Percentiles rank a stretch among this genome's conserved stretches.
phyloP scores from a whole-genome alignment of 1,284 basidiomycete species.

The Peniophora sp. region DNA sequence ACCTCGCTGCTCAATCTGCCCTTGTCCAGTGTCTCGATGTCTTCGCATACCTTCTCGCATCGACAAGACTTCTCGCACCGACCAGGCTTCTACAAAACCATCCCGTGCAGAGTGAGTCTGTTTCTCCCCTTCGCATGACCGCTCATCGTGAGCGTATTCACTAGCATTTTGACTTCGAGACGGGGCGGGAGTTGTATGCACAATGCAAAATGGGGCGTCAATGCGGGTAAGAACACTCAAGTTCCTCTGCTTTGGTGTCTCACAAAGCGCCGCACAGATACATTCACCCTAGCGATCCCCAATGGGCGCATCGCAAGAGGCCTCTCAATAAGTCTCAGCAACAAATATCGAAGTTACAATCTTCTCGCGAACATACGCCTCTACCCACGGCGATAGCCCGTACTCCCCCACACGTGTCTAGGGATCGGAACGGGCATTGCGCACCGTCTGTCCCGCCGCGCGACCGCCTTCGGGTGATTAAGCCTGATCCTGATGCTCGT shows the following conservation, averaged over 20 bases:
- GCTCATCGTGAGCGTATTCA: not conserved
- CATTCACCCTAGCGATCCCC: conserved; percentile 40
- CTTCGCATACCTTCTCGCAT: conserved; percentile 8
- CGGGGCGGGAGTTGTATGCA: conserved; percentile 30
- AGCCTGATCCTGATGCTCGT: too few relatives aligned
- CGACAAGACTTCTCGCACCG: too few relatives aligned
- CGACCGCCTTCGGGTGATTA: not conserved
- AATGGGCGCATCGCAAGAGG: conserved; percentile 25
- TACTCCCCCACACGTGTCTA: not conserved
- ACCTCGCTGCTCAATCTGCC: too few relatives aligned
- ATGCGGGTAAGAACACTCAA: conserved; percentile 38
- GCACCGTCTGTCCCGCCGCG: not conserved
- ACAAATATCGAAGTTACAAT: not conserved
- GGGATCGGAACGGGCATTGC: not conserved
- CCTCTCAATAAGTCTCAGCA: conserved; percentile 3
- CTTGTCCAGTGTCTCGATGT: too few relatives aligned
- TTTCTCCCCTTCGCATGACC: not conserved
- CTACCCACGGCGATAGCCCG: too few relatives aligned
- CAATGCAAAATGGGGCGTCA: conserved; percentile 36
- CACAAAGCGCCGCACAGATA: conserved; percentile 29
- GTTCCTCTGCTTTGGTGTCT: too few relatives aligned
- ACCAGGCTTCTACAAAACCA: conserved; percentile 30
- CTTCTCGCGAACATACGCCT: not conserved
- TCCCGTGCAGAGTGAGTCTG: conserved; percentile 38
- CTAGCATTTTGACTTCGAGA: conserved; percentile 35